Base-by-base conservation (phyloP, 116 monocot species). In the Zostera marina region DNA sequence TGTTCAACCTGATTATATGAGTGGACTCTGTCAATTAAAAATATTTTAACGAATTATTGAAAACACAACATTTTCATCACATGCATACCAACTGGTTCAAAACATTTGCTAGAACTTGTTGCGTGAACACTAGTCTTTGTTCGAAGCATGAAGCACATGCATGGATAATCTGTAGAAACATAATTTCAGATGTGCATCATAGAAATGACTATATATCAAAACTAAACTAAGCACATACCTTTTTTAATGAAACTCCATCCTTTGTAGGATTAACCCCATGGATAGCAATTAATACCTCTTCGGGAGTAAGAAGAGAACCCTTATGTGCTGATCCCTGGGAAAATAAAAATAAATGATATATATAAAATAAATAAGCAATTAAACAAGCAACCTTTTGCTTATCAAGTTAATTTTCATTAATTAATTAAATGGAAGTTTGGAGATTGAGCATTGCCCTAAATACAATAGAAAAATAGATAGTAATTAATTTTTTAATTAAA, bases 131-230 rank as follows among this genome's bases (percentile, higher is more conserved):
- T 13, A 74, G 77, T 54, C 77, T 67, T 58, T 77, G 89, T 46
- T 96, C 89, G 72, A 96, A 96, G 70, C 96, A 96, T 60, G 73
- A 72, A 67, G 85, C 72, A 68, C 89, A 89, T 47, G 96, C 96
- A 71, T 96, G 89, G 72, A 83, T 89, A 65, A 96, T 74, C 96
- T 96, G 61, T 23, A 61, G 24, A 20, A 25, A 2, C 22, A 46
- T 22, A 61, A 15, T 44, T 21, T 61, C 22, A 61, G 19, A 16
- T 42, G n/a, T 42, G 47, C 17, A 7, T 47, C 24, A 61, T 41
- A 15, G 44, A 24, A 61, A 46, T 14, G 12, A 47, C 3, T 61
- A 4, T 11, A 61, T 4, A 47, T 1, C 22, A 59, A 60, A 53
- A 9, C 8, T 16, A 47, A 32, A 32, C 32, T 32, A 60, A 17